Base-by-base conservation (phyloP, 202 grass and related monocot genomes). In the Panicum hallii region DNA sequence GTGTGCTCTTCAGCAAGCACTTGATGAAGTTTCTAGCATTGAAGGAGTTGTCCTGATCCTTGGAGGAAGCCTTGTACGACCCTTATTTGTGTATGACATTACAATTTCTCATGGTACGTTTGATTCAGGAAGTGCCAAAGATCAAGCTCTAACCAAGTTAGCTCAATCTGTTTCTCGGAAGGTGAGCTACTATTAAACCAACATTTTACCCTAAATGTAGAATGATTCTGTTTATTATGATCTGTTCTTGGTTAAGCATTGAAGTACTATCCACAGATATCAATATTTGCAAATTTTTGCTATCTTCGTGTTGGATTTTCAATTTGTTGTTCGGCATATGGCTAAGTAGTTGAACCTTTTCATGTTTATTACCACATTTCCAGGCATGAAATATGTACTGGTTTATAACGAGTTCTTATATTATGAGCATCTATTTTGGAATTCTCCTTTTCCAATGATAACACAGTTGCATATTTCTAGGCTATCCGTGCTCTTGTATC, bases 401-500 rank as follows among this genome's bases (percentile, higher is more conserved):
- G 41, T 28, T 85, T 70, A 63, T 71, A 47, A 64, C 17, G 15
- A 15, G 28, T 44, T 8, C 46, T 22, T 57, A 46, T 57, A 63
- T 69, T 45, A 54, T 66, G 2, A 73, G 14, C 66, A 72, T 72
- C 40, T 56, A 62, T 54, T 86, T 54, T 76, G 66, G 54, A 20
- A 82, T 22, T 56, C 23, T 54, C 41, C 44, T 56, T 8, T 76
- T 77, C 8, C 44, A 83, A 75, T 78, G 66, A 71, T 58, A 82
- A 30, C 62, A 49, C 30, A 81, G 19, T 70, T 67, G 42, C 88
- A 43, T 73, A 87, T 93, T 71, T 74, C 46, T 83, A 98, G 95
- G 90, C 89, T 79, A 95, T 98, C 63, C 93, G 91, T 81, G 76
- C 85, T 84, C 90, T 98, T 62, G 85, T 98, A 87, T 93, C 93